These are phyloP conservation scores for Globisporangium paroecandrum DNA, from an alignment of 352 stramenopile species.

Conservation along the genomic window DNA sequence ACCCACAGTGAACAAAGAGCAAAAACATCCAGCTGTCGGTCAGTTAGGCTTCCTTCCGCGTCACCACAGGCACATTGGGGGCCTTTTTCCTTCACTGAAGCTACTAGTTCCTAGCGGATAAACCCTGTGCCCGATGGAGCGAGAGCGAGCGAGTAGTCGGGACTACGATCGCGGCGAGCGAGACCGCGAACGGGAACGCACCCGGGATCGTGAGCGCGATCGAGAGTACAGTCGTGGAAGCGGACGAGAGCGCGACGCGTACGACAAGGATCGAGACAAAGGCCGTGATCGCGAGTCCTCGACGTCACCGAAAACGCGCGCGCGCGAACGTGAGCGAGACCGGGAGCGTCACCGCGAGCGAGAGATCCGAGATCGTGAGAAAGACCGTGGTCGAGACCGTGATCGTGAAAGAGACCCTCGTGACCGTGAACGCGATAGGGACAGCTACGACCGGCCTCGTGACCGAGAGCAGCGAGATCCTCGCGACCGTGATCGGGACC, in stretches of 20 bases:
- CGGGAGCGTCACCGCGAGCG: conserved; percentile 35
- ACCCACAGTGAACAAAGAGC: neutral
- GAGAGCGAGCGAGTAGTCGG: conserved; percentile 13
- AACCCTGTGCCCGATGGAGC: conserved; percentile 26
- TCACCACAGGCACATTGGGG: neutral
- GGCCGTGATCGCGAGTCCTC: conserved; percentile 26
- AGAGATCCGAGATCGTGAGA: conserved; percentile 20
- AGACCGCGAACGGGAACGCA: conserved; percentile 12
- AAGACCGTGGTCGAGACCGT: conserved; percentile 16
- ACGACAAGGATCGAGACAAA: conserved; percentile 21
- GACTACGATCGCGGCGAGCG: conserved; percentile 23
- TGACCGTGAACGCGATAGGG: conserved; percentile 26
- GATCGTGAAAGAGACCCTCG: conserved; percentile 29
- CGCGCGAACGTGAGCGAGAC: conserved; percentile 27
- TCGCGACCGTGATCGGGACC: conserved; percentile 18
- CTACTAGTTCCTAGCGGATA: neutral
- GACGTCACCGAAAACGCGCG: conserved; percentile 13
- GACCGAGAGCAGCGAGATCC: conserved; percentile 26
- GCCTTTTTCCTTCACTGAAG: neutral
- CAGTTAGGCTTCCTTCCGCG: neutral
- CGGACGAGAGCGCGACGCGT: conserved; percentile 6
- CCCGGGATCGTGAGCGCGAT: conserved; percentile 2
- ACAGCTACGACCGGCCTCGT: conserved; percentile 1
- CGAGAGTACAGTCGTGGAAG: conserved; percentile 9
- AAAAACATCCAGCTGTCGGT: neutral